Conservation (phyloP, 306 rosid species). For the Canavalia gladiata region DNA sequence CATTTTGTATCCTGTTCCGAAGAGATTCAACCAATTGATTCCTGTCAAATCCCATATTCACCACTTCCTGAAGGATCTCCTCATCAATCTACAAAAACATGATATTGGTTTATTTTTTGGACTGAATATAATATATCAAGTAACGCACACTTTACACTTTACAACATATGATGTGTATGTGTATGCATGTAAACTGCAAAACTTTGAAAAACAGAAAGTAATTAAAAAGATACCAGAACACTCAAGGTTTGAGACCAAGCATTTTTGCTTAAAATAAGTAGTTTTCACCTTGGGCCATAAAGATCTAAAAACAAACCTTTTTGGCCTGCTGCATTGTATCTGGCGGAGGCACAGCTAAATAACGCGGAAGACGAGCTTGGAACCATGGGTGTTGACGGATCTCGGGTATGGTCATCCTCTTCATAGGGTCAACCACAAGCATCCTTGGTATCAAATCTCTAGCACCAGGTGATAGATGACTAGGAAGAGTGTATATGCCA, state of each 20-base stretch:
- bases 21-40: conserved; percentile 82
- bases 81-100: conserved; percentile 83
- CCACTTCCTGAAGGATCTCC: conserved; percentile 85
- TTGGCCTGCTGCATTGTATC: conserved; percentile 81
- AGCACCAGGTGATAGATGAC: conserved; percentile 89
- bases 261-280: conserved; percentile 8
- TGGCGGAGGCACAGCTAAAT: conserved; percentile 92
- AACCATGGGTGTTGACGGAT: conserved; percentile 96
- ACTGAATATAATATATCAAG: conserved; percentile 20
- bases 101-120: conserved; percentile 21
- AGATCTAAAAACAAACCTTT: conserved; percentile 61
- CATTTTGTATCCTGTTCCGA: conserved; percentile 78
- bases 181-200: conserved; percentile 1
- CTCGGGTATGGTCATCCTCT: conserved; percentile 90
- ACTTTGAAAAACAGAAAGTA: conserved; percentile 16
- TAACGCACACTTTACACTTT: not conserved
- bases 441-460: conserved; percentile 88
- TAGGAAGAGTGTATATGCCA: conserved; percentile 91
- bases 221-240: conserved; percentile 33
- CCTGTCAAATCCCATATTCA: conserved; percentile 84
- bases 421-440: conserved; percentile 95
- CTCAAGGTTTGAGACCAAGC: conserved; percentile 19
- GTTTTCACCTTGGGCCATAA: conserved; percentile 2
- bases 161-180: conserved; percentile 1
- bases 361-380: conserved; percentile 93